A percentile compares a stretch with the other conserved stretches of the same genome.
phyloP scores from a whole-genome alignment of 495 filamentous ascomycete species.

The Mycothermus thermophilus region DNA sequence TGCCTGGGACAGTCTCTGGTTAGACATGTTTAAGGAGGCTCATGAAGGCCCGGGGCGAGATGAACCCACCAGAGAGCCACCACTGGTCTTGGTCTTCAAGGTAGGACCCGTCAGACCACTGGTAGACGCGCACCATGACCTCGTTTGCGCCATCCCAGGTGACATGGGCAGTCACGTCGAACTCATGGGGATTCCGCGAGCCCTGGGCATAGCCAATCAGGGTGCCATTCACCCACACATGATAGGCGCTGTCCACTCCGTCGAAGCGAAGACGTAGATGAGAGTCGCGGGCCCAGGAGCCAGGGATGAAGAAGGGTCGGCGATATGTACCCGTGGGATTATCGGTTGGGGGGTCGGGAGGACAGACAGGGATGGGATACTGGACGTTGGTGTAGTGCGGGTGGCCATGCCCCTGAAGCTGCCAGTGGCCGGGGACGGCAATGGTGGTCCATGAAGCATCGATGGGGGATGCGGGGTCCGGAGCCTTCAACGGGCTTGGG shows the following conservation, averaged over 20 bases:
- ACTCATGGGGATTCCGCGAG: constrained; percentile 48
- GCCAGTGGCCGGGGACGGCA: constrained; percentile 52
- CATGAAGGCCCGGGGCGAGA: too few relatives aligned
- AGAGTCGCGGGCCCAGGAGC: constrained; percentile 13
- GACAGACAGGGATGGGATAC: constrained; percentile 46
- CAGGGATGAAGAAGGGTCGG: constrained; percentile 37
- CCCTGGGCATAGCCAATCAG: constrained; percentile 51
- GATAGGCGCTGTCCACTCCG: constrained; percentile 53
- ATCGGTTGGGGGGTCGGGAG: constrained; percentile 41
- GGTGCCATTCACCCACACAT: constrained; percentile 47
- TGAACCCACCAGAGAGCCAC: constrained; percentile 35
- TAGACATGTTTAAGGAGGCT: too few relatives aligned
- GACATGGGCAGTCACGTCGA: constrained; percentile 40
- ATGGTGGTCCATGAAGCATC: constrained; percentile 34
- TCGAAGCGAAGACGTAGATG: constrained; percentile 50
- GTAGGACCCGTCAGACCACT: constrained; percentile 49
- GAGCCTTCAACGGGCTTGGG: constrained; percentile 33
- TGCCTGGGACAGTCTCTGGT: too few relatives aligned
- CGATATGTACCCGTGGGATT: constrained; percentile 53
- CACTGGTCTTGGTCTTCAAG: constrained; percentile 52
- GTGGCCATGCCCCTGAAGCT: constrained; percentile 47
- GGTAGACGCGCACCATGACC: constrained; percentile 45
- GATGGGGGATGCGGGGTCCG: constrained; percentile 19
- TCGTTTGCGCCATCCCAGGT: constrained; percentile 31
- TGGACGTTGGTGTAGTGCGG: constrained; percentile 49